phyloP scores from a whole-genome alignment of 768 basidiomycete species.

The Russula abietina region DNA sequence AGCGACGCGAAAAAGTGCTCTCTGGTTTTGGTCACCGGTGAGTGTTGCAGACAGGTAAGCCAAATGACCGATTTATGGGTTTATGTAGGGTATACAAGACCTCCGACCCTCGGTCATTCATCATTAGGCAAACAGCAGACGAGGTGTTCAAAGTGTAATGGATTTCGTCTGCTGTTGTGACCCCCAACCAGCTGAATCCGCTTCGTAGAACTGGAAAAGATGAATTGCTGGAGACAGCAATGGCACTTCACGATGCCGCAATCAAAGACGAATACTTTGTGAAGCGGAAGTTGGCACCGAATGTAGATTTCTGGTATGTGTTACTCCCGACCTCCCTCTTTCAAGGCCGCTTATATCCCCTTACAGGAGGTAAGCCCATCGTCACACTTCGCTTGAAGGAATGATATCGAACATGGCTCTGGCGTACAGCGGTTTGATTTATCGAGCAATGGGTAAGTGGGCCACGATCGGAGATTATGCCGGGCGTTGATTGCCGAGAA shows the following conservation, averaged over 20 bases:
- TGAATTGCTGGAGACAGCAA: constrained; percentile 80
- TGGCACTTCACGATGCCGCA: constrained; percentile 81
- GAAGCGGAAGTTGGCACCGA: constrained; percentile 74
- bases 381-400: too few relatives aligned
- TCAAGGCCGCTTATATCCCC: constrained; percentile 1
- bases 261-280: constrained; percentile 90
- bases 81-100: constrained; percentile 62
- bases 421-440: constrained; percentile 66
- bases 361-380: constrained; percentile 44
- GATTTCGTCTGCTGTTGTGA: constrained; percentile 10
- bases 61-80: background rate
- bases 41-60: constrained; percentile 24
- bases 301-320: constrained; percentile 84
- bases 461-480: constrained; percentile 7
- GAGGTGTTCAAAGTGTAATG: constrained; percentile 85
- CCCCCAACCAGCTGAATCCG: background rate
- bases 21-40: constrained; percentile 88
- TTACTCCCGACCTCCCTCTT: background rate
- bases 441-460: constrained; percentile 79
- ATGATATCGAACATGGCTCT: background rate
- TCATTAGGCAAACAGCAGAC: constrained; percentile 84
- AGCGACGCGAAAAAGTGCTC: constrained; percentile 80
- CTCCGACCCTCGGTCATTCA: constrained; percentile 86
- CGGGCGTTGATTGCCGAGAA: constrained; percentile 28
- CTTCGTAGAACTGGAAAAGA: constrained; percentile 70